Evolutionary conservation across 139 green algal species (phyloP), one percentile per base, ranked within the genome.

Genomic region (Chlamydomonas incerta): DNA sequence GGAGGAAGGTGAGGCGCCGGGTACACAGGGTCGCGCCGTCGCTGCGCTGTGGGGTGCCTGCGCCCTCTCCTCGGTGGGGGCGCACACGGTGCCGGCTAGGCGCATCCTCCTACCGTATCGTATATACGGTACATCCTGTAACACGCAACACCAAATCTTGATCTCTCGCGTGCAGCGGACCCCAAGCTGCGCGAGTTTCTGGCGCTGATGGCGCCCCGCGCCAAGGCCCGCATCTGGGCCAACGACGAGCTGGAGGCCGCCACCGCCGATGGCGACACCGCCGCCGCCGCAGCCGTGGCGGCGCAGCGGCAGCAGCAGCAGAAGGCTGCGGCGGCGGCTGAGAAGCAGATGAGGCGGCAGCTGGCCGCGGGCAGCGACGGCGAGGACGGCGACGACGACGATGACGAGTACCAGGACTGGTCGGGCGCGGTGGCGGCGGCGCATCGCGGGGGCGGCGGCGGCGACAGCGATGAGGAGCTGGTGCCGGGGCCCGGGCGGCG

Each of bases 151-250:
- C n/a, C n/a, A n/a, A n/a, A n/a, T n/a, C n/a, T n/a, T n/a, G n/a
- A n/a, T n/a, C n/a, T n/a, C n/a, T n/a, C n/a, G n/a, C n/a, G n/a
- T n/a, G n/a, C n/a, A 89, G 92, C 89, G 1, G 96, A 99, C 87
- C 90, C 93, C 0, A 90, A 96, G 92, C 91, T 99, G 73, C 77
- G 89, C 14, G 97, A 99, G 94, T 99, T 99, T 79, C 76, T 99
- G 87, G 88, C 94, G 60, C 74, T 99, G 21, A 98, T 99, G 95
- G 86, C 96, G 88, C 95, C 95, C 0, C 92, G 95, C 6, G 84
- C 67, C 58, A 95, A 95, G 72, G 88, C 92, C 0, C 90, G 94
- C 31, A 93, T 98, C 26, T 99, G 97, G 95, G 86, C 82, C 72
- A 99, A 99, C 88, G 96, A 99, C 41, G 95, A 96, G 63, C 29